phyloP scores from a whole-genome alignment of 179 eudicot genomes.

The Patellifolia procumbens region DNA sequence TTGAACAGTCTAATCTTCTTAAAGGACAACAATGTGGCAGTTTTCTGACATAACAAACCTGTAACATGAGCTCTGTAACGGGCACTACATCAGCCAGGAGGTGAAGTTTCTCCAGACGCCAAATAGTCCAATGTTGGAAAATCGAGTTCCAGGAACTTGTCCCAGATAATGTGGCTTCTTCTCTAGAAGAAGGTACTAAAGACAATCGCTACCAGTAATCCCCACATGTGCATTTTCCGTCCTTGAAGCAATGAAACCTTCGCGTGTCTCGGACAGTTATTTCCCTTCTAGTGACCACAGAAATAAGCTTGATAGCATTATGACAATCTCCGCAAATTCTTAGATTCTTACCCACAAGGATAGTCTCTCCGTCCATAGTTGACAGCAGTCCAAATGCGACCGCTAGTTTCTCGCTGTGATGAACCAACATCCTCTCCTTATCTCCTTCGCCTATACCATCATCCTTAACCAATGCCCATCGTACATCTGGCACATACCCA shows the following conservation, averaged over 20 bases:
- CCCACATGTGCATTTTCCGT: slow-evolving; percentile 79
- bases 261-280: slow-evolving; percentile 79
- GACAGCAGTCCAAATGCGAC: slow-evolving; percentile 72
- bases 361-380: slow-evolving; percentile 54
- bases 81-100: neutral
- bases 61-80: neutral
- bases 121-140: neutral
- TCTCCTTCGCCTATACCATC: slow-evolving; percentile 45
- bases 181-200: neutral
- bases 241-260: slow-evolving; percentile 79
- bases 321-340: slow-evolving; percentile 95
- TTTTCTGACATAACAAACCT: neutral
- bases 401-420: slow-evolving; percentile 89
- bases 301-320: slow-evolving; percentile 67
- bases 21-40: neutral
- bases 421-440: slow-evolving; percentile 53
- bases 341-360: slow-evolving; percentile 74
- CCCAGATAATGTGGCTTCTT: neutral
- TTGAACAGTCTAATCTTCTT: neutral
- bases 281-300: slow-evolving; percentile 59
- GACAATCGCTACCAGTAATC: slow-evolving; percentile 61
- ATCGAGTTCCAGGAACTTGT: no score
- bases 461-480: slow-evolving; percentile 60
- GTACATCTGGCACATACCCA: slow-evolving; percentile 71
- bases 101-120: neutral